Evolutionary conservation across 2,329 filamentous ascomycete genomes (phyloP), one percentile per base, ranked within the genome.

Genomic region (Fusarium lateritium): DNA sequence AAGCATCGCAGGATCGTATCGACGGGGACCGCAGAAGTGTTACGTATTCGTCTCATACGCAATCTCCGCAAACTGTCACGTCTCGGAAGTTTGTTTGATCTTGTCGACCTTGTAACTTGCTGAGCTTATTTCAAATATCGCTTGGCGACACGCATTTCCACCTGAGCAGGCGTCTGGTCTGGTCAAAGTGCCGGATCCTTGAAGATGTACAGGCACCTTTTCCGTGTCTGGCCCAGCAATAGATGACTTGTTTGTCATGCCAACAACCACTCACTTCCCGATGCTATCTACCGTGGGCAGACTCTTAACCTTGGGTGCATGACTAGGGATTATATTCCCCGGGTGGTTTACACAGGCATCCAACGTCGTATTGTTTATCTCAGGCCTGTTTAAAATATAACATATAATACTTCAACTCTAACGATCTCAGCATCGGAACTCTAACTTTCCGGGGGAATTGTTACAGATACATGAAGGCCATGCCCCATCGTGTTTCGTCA

Each of bases 391-490:
- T 56, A 19, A 31, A 43, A 56, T 49, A 56, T 40, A 44, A 56
- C 44, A 62, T 62, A 14, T 34, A 49, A 56, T 28, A 40, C 19
- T 56, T 33, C 58, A 62, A 46, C 36, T 39, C 47, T 31, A 49
- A 28, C 34, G 61, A 63, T 63, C 61, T 60, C 46, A 60, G 54
- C 59, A 70, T 67, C 67, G 62, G 62, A 47, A 50, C 42, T 54
- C 55, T 43, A 54, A 24, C 21, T 58, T 54, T 60, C 67, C 67
- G 67, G 67, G 57, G 42, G 22, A 36, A 42, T 50, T 39, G 67
- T 70, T 68, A 70, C 67, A 70, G 67, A 70, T 70, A 58, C 8
- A 42, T 63, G 52, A 63, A 54, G 28, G 24, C 34, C 51, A 47
- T 57, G 24, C 43, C 40, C 47, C 22, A 43, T 59, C 50, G 46